Evolutionary conservation across 208 protist species (phyloP), one percentile per base, ranked within the genome.

Genomic region (Wallacemonas rigidus): DNA sequence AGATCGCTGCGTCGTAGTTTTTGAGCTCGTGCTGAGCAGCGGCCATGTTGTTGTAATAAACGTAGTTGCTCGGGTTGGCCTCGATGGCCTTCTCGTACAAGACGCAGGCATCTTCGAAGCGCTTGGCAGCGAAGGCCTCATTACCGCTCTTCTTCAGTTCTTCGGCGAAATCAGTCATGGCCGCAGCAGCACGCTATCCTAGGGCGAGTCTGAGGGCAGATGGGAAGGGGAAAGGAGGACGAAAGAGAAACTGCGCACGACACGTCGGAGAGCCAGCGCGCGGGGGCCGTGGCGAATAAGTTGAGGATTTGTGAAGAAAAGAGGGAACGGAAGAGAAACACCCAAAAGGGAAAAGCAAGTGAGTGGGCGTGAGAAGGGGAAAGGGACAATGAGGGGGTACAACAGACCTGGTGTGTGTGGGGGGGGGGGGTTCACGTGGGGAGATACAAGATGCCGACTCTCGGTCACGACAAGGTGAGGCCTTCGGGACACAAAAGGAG

Each of bases 1-100:
- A 71, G 53, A 95, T 82, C 8, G 91, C 90, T 14, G 85, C 82
- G 35, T 92, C 73, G 77, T 93, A 96, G 45, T 89, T 76, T 56
- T 87, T 83, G 57, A 96, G 64, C 75, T 87, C 83, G 40, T 88
- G 82, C 67, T 89, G 83, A 39, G 87, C 89, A 2, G 92, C 90
- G n/a, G 95, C 85, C 53, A 85, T 80, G 81, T 98, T 98, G 79
- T 94, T 96, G 77, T 88, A 87, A 63, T 91, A 82, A 45, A 89
- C 77, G 58, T 81, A 82, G 81, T 93, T 96, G 3, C 79, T 54
- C 55, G 89, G 79, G 63, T 95, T 88, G 40, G 82, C 62, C 71
- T 86, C 75, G 54, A 95, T 82, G 26, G 90, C 93, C 72, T 92
- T 76, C 47, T 89, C 79, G 72, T 97, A 97, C 9, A 91, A 58